phyloP scores from a whole-genome alignment of 768 basidiomycete species.

The Chalciporus sphaerocephalus region DNA sequence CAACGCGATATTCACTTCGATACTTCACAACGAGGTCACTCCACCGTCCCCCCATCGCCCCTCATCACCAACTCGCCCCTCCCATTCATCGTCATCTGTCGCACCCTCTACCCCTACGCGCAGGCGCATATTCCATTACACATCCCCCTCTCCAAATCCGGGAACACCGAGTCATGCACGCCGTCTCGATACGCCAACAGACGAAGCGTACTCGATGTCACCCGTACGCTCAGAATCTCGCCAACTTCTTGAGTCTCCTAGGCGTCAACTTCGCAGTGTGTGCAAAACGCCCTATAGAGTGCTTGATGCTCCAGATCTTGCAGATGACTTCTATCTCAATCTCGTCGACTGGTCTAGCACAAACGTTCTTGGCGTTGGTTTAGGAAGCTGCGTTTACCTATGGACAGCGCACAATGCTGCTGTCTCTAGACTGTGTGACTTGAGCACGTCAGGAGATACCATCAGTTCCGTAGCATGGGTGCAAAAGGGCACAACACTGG shows the following conservation, averaged over 20 bases:
- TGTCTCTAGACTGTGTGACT: constrained; percentile 88
- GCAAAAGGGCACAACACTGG: constrained; percentile 84
- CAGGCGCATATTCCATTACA: constrained; percentile 65
- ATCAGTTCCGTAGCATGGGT: constrained; percentile 94
- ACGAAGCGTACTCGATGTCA: constrained; percentile 85
- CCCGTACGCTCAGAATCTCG: constrained; percentile 85
- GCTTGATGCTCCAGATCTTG: constrained; percentile 93
- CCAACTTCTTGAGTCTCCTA: constrained; percentile 77
- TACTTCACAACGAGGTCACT: constrained; percentile 75
- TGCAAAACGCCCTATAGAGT: constrained; percentile 97
- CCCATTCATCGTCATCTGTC: constrained; percentile 32
- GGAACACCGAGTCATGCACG: constrained; percentile 43
- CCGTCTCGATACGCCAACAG: constrained; percentile 77
- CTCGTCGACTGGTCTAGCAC: constrained; percentile 96
- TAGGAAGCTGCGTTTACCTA: constrained; percentile 89
- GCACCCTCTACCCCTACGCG: constrained; percentile 44
- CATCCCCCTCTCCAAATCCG: constrained; percentile 56
- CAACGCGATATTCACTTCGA: constrained; percentile 73
- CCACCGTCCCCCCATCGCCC: constrained; percentile 62
- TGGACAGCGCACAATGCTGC: constrained; percentile 95
- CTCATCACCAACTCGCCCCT: constrained; percentile 55
- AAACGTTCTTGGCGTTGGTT: constrained; percentile 90
- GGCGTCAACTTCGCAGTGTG: constrained; percentile 74
- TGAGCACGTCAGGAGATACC: constrained; percentile 57
- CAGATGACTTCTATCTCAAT: constrained; percentile 98